Base-by-base conservation (phyloP, 306 rosid species). In the Prunus kanzakura region DNA sequence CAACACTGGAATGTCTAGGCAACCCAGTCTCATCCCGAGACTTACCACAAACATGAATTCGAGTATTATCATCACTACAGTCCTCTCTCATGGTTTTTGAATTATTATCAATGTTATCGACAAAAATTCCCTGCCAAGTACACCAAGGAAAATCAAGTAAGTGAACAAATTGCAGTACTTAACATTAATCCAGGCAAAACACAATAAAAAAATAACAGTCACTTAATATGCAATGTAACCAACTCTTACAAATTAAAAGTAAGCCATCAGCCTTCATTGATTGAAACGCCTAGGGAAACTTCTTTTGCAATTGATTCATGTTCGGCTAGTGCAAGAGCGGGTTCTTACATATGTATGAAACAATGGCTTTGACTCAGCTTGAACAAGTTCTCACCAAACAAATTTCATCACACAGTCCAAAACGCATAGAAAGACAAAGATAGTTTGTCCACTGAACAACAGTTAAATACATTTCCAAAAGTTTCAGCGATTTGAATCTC, bases 161-260 rank as follows among this genome's bases (percentile, higher is more conserved):
- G 78, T 32, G 45, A 76, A 77, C 54, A 51, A 64, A 76, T 60
- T 67, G 72, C 64, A 73, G 56, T 2, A 15, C 55, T 61, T 43
- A 67, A 51, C 35, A 68, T 8, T 25, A 72, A 49, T 49, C 64
- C 29, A 3, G 13, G 60, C n/a, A 72, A 67, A 63, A 20, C 52
- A 58, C 63, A 58, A 12, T 4, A 11, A 61, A 61, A 52, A 10
- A 51, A 16, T 38, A 55, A 70, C 67, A 60, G 32, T 78, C 70
- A 67, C 54, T 76, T 81, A 49, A 72, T 61, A 64, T 54, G 80
- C 84, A 84, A 67, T 84, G 64, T 87, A 93, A 87, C 98, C 86
- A 91, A 93, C 90, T 92, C 99, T 96, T 96, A 92, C 99, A 89
- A 93, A 96, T 91, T 80, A 92, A 93, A 84, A 80, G 94, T 80